Evolutionary conservation across 2,329 filamentous ascomycete species (phyloP), one percentile per base, ranked within the genome.

Genomic region (Cladosporium sp.): DNA sequence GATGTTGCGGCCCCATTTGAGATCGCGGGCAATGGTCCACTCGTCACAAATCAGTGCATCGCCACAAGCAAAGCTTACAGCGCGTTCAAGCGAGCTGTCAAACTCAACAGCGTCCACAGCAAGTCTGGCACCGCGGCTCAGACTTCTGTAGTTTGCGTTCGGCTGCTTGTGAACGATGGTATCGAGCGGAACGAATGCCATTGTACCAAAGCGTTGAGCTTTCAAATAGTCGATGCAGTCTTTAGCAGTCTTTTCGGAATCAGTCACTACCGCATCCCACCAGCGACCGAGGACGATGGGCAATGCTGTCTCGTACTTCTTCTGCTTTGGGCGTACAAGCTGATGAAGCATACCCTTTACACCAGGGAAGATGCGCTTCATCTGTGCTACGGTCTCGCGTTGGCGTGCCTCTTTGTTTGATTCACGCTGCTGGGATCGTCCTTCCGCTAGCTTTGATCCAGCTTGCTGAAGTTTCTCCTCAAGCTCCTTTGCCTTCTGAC

Each of bases 81-180:
- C 95, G 63, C 94, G 88, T 70, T 97, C 91, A 50, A 96, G 83
- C 1, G 88, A 84, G 3, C 88, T 82, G 66, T 97, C 94, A 68
- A 94, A 99, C 68, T 96, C 91, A 66, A 99, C 93, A 0, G 91
- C 95, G 71, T 99, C 94, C 62, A 99, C 96, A 0, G 93, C 95
- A 58, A 97, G 82, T 7, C 93, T 86, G 73, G 86, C 86, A 45
- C 89, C 90, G 37, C 90, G 89, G 56, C 90, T 83, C 71, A 96
- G 88, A 25, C 91, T 90, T 74, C 97, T 97, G 63, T 99, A 80
- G 59, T 90, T 92, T 4, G 91, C 89, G 70, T 96, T 96, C 59
- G 94, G 84, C 10, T 90, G 86, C 71, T 90, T 92, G 70, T 97
- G 92, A 69, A 97, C 95, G 72, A 99, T 96, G 53, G 96, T 97